Evolutionary conservation across 2,329 filamentous ascomycete species (phyloP).

Genomic region (Elsinoe batatas): DNA sequence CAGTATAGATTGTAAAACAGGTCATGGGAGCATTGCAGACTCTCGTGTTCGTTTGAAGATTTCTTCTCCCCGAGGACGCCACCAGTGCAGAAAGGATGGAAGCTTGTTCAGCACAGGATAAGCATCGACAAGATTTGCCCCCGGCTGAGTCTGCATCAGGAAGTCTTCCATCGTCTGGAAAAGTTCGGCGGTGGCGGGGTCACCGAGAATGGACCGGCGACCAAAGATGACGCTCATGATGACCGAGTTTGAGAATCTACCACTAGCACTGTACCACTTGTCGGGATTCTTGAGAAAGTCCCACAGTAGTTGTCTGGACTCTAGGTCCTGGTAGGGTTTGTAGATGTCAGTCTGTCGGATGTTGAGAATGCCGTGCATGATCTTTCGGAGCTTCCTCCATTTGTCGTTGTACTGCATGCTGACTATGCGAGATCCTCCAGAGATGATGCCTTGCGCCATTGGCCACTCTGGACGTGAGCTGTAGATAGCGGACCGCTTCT

Average conservation of each 20-base stretch:
- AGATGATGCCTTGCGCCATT: constrained; percentile 36
- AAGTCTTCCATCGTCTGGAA: constrained; percentile 12
- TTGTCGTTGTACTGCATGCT: constrained; percentile 38
- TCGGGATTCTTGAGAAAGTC: constrained; percentile 36
- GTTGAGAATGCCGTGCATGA: constrained; percentile 35
- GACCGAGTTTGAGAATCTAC: constrained; percentile 42
- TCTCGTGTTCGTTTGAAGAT: constrained; percentile 3
- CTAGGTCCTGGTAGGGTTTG: constrained; percentile 37
- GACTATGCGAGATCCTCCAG: constrained; percentile 38
- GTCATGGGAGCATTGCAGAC: neutral
- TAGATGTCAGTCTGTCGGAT: constrained; percentile 37
- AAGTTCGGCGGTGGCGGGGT: constrained; percentile 20
- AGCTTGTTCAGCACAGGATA: constrained; percentile 18
- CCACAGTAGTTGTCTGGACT: constrained; percentile 38
- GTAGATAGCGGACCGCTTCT: constrained; percentile 37
- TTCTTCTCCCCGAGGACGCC: constrained; percentile 2
- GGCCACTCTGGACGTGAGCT: constrained; percentile 32
- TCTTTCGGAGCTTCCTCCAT: constrained; percentile 39
- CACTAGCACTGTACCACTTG: constrained; percentile 37
- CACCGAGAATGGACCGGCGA: constrained; percentile 20
- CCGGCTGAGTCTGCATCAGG: constrained; percentile 13
- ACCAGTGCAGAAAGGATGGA: constrained; percentile 12
- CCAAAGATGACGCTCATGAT: constrained; percentile 33
- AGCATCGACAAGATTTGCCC: constrained; percentile 15
- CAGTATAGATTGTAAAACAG: constrained; percentile 14